Conservation (phyloP, 2,329 filamentous ascomycete species). For the Ramularia collo-cygni region DNA sequence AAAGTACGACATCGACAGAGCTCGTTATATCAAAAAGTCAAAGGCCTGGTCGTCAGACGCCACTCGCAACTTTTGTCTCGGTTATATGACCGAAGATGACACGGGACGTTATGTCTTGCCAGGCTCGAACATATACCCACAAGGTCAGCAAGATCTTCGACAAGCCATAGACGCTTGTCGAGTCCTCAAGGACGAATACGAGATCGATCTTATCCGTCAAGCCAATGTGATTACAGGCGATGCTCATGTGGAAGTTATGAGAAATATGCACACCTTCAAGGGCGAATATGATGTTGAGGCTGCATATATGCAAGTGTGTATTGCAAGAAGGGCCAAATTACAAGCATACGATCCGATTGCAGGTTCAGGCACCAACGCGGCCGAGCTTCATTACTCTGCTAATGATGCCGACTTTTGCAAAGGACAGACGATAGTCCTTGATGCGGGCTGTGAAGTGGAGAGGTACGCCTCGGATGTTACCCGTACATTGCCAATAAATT, state of each 20-base stretch:
- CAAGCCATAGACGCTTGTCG: slow-evolving; percentile 73
- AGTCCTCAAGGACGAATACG: slow-evolving; percentile 78
- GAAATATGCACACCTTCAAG: slow-evolving; percentile 52
- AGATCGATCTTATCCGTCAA: slow-evolving; percentile 71
- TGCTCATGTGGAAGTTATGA: slow-evolving; percentile 69
- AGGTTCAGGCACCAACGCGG: slow-evolving; percentile 73
- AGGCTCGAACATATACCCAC: slow-evolving; percentile 15
- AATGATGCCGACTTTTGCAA: slow-evolving; percentile 68
- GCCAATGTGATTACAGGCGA: slow-evolving; percentile 73
- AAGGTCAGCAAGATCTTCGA: slow-evolving; percentile 39
- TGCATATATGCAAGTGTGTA: slow-evolving; percentile 65
- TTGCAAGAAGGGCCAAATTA: slow-evolving; percentile 62
- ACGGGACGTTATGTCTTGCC: slow-evolving; percentile 39
- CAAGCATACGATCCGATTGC: slow-evolving; percentile 89
- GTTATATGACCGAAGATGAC: not conserved
- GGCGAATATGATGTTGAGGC: slow-evolving; percentile 84
- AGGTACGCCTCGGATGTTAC: slow-evolving; percentile 90
- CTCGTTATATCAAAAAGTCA: too few relatives aligned
- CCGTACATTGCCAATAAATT: slow-evolving; percentile 69
- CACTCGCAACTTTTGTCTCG: not conserved
- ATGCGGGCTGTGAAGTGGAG: slow-evolving; percentile 79
- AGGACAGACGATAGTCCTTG: slow-evolving; percentile 70
- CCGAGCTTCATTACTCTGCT: slow-evolving; percentile 76
- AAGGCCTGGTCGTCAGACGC: not conserved
- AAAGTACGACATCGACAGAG: slow-evolving; percentile 67